These are phyloP conservation scores for Nannochloropsis limnetica DNA, from an alignment of 352 stramenopile species.

Conservation along the genomic window DNA sequence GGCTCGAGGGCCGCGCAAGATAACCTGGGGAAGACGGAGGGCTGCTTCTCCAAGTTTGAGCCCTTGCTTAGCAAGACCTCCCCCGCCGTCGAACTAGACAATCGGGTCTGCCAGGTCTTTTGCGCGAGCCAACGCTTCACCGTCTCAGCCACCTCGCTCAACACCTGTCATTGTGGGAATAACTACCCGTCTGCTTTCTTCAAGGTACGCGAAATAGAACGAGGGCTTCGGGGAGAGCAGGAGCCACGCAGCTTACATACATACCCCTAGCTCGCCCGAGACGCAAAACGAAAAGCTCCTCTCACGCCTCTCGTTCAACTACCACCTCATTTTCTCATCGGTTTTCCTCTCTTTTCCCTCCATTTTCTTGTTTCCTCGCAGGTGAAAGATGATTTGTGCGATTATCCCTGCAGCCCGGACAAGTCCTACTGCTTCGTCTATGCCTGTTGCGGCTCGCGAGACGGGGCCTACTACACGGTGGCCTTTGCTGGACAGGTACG, in stretches of 20 bases:
- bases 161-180: background rate
- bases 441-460: background rate
- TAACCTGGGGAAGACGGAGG: background rate
- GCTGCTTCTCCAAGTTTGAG: background rate
- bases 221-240: too few species aligned
- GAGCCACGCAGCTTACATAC: too few species aligned
- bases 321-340: too few species aligned
- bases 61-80: background rate
- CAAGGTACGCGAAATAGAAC: background rate
- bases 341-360: too few species aligned
- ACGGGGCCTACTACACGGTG: background rate
- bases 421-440: conserved; percentile 6
- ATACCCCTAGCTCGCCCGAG: too few species aligned
- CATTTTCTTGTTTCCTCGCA: background rate
- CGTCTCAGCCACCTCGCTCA: background rate
- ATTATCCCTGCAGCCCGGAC: background rate
- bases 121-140: background rate
- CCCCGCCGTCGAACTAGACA: background rate
- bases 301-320: too few species aligned
- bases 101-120: background rate
- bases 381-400: background rate
- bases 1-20: background rate
- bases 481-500: background rate
- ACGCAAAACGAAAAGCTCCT: too few species aligned
- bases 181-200: background rate